Conservation (phyloP, 163 green algal species). For the Prototheca wickerhamii region DNA sequence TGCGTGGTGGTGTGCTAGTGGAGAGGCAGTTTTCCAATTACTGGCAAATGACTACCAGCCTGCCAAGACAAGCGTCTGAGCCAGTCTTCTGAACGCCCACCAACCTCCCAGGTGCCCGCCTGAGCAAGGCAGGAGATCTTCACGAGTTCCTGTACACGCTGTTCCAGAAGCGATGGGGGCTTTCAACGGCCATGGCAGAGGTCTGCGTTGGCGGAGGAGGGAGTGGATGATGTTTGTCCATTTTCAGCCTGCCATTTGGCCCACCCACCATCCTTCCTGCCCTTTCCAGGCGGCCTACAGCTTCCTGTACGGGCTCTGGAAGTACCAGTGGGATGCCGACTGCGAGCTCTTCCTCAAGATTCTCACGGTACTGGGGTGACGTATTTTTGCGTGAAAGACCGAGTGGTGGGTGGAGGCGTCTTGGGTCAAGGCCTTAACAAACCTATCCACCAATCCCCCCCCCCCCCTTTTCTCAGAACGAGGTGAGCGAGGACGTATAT, state of each 20-base stretch:
- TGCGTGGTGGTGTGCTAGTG: too few species aligned
- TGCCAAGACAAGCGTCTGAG: too few species aligned
- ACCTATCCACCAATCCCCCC: not conserved
- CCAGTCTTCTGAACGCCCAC: not conserved
- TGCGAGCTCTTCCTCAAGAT: slow-evolving; percentile 57
- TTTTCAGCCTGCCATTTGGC: too few species aligned
- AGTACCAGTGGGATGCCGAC: slow-evolving; percentile 52
- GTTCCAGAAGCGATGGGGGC: slow-evolving; percentile 48
- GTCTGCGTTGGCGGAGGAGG: slow-evolving; percentile 1
- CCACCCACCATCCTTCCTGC: not conserved
- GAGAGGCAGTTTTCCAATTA: not conserved
- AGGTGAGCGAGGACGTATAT: slow-evolving; percentile 53
- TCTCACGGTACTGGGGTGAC: slow-evolving; percentile 14
- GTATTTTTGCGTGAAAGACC: not conserved
- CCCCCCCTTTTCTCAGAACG: slow-evolving; percentile 9
- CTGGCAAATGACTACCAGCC: too few species aligned
- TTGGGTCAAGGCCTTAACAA: not conserved
- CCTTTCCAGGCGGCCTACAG: slow-evolving; percentile 43
- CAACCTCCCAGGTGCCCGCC: slow-evolving; percentile 1
- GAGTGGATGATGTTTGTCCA: not conserved
- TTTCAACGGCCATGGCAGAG: slow-evolving; percentile 43
- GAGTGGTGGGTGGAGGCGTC: not conserved
- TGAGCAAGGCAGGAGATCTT: slow-evolving; percentile 19
- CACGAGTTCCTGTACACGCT: slow-evolving; percentile 42
- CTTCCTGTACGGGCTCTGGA: slow-evolving; percentile 47